A percentile compares a stretch with the other conserved stretches of the same genome.
Evolutionary conservation across 345 rosid species (phyloP).

Genomic region (Carallia brachiata): DNA sequence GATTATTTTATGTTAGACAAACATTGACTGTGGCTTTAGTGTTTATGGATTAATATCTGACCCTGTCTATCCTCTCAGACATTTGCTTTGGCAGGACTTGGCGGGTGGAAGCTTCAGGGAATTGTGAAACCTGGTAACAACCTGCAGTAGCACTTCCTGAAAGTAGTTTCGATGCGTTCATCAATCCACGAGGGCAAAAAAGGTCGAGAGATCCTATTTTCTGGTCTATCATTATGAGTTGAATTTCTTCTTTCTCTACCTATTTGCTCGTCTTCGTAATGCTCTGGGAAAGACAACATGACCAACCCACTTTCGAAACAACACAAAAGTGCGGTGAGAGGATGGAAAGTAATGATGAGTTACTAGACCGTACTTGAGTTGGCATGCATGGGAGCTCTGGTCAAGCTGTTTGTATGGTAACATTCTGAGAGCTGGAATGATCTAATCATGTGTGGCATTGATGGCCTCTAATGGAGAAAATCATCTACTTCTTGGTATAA

Average conservation of each 20-base stretch:
- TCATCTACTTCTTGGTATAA: no score
- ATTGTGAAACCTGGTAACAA: constrained; percentile 61
- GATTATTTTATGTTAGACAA: neutral
- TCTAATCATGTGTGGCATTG: no score
- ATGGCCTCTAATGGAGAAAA: no score
- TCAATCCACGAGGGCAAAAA: neutral
- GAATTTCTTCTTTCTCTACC: neutral
- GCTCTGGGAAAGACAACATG: neutral
- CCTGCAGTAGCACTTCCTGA: constrained; percentile 13
- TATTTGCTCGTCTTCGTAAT: neutral
- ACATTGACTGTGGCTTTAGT: neutral
- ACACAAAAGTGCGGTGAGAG: no score
- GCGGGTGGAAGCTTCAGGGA: constrained; percentile 94
- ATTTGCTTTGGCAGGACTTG: constrained; percentile 71
- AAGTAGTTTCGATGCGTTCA: neutral
- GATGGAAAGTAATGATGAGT: no score
- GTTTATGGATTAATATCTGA: constrained; percentile 7
- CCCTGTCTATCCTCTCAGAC: constrained; percentile 52
- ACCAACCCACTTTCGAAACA: neutral
- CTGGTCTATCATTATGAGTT: no score
- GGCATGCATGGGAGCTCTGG: no score
- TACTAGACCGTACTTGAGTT: no score
- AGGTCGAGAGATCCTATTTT: neutral
- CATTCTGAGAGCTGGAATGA: no score
- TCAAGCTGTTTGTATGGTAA: no score